Evolutionary conservation across 495 filamentous ascomycete genomes (phyloP).

Genomic region (Chaetomium fimeti): DNA sequence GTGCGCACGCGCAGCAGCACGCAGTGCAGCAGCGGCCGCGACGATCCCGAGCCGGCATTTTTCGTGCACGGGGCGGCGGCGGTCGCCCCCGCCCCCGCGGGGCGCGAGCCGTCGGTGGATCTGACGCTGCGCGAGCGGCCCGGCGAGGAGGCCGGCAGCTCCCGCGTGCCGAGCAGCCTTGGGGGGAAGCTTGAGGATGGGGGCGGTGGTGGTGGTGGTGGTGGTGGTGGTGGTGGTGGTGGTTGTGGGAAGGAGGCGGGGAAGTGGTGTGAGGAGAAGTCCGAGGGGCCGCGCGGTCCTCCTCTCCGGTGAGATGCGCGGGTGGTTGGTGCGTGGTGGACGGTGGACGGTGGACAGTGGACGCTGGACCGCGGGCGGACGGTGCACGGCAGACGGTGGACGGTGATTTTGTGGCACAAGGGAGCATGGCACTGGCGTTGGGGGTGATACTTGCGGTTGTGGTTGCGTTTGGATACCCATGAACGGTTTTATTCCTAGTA

Average conservation of each 20-base stretch:
- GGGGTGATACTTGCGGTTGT: not conserved
- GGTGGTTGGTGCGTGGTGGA: slow-evolving; percentile 13
- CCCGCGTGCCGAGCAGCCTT: not conserved
- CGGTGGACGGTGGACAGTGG: not conserved
- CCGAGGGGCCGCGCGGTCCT: not conserved
- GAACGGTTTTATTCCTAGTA: not conserved
- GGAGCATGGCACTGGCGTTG: not conserved
- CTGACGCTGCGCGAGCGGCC: slow-evolving; percentile 16
- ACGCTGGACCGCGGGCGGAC: not conserved
- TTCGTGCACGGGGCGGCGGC: not conserved
- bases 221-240: not conserved
- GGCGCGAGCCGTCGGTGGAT: slow-evolving; percentile 1
- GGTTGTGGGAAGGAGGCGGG: not conserved
- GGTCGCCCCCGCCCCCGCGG: not conserved
- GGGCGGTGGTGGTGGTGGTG: not conserved
- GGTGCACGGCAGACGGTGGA: not conserved
- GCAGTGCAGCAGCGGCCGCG: not conserved
- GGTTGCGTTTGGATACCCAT: slow-evolving; percentile 5
- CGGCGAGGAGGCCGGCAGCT: slow-evolving; percentile 7
- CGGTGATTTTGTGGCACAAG: too few relatives aligned
- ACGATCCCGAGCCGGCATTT: slow-evolving; percentile 11
- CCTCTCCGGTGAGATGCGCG: not conserved
- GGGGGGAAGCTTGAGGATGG: not conserved
- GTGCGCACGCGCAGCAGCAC: slow-evolving; percentile 21
- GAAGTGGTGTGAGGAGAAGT: not conserved